Evolutionary conservation across 2,329 filamentous ascomycete genomes (phyloP), one percentile per base, ranked within the genome.

Genomic region (Talaromyces albobiverticillius): DNA sequence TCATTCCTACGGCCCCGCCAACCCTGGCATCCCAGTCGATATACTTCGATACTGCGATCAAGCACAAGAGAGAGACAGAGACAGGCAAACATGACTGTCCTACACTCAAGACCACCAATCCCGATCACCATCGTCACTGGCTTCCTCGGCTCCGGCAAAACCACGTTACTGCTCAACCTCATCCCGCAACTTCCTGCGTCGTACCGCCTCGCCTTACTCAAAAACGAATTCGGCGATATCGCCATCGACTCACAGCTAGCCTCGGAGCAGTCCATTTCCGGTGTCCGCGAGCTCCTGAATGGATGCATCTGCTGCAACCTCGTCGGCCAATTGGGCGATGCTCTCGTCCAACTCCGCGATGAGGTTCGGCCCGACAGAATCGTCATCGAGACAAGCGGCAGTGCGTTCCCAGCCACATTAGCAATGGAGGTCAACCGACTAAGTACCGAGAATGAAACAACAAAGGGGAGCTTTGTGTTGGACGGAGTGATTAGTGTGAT

Each of bases 271-370:
- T 86, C 92, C 59, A 91, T 99, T 62, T 87, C 90, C 1, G 93
- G 91, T 53, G 92, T 96, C 4, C 88, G 89, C 64, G 94, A 99
- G 73, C 82, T 99, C 1, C 86, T 99, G 51, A 95, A 96, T 70
- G 94, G 93, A 61, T 97, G 94, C 76, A 97, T 99, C 73, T 99
- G 94, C 82, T 99, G 94, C 78, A 97, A 97, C 70, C 87, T 97
- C 23, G 93, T 99, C 57, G 94, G 94, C 14, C 90, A 95, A 71
- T 84, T 99, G 7, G 83, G 84, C 56, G 85, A 88, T 46, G 92
- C 93, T 1, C 84, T 99, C 16, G 75, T 82, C 41, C 86, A 94
- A 66, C 84, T 99, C 38, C 82, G 82, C 48, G 71, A 76, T 23
- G 74, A 80, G 34, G 74, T 81, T 5, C 59, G 61, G 0, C 93